Conservation (phyloP, 202 grass and related monocot species). For the Setaria italica region DNA sequence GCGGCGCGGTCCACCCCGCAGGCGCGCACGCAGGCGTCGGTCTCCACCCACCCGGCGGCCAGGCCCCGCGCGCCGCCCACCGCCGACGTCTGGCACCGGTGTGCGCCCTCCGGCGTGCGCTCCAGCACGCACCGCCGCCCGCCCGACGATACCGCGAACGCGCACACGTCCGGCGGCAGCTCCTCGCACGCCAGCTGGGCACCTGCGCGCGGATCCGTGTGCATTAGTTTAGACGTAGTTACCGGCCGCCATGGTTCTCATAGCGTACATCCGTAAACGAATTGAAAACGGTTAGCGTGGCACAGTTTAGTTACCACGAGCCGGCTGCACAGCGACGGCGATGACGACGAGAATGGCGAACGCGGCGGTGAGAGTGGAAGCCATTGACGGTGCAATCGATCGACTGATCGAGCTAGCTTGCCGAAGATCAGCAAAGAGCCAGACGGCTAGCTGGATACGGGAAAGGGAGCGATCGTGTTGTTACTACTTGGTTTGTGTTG, state of each 20-base stretch:
- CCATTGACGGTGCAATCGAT: conserved; percentile 10
- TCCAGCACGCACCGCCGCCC: conserved; percentile 66
- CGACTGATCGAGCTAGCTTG: neutral
- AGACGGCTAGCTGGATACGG: neutral
- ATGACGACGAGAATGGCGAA: conserved; percentile 44
- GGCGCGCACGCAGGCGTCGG: conserved; percentile 57
- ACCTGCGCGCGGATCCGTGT: neutral
- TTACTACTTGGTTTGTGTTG: neutral
- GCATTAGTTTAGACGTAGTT: too few species aligned
- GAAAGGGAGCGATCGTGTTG: neutral
- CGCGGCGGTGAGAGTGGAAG: conserved; percentile 29
- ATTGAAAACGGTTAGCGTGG: neutral
- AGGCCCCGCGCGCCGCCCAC: conserved; percentile 41
- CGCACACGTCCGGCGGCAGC: conserved; percentile 65
- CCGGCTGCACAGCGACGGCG: neutral
- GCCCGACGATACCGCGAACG: conserved; percentile 66
- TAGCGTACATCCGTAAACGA: neutral
- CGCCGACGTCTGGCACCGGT: conserved; percentile 63
- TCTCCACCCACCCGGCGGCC: conserved; percentile 61
- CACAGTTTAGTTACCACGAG: conserved; percentile 28
- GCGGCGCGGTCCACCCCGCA: conserved; percentile 60
- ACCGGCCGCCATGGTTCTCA: neutral
- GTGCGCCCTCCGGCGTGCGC: conserved; percentile 34
- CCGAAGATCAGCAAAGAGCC: neutral
- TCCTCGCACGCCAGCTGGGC: conserved; percentile 62